A percentile compares a stretch with the other conserved stretches of the same genome.
These are phyloP conservation scores for Benincasa hispida DNA, from an alignment of 306 rosid genomes.

Conservation along the genomic window DNA sequence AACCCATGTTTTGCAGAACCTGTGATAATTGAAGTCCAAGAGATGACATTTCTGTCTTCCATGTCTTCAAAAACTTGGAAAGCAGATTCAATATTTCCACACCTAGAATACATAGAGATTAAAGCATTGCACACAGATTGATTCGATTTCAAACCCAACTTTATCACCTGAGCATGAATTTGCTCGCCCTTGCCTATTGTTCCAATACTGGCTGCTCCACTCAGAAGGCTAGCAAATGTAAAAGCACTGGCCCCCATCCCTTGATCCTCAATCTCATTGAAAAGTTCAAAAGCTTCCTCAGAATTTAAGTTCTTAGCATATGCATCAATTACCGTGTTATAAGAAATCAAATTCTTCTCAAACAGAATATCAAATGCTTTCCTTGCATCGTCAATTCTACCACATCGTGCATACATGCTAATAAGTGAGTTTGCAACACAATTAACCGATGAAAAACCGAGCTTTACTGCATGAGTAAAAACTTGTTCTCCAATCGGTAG, in stretches of 20 bases:
- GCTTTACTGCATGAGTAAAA: conserved; percentile 32
- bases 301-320: conserved; percentile 18
- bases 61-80: conserved; percentile 32
- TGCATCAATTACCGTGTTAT: conserved; percentile 17
- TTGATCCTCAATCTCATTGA: conserved; percentile 17
- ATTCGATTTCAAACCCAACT: conserved; percentile 28
- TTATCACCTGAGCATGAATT: conserved; percentile 33
- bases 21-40: conserved; percentile 53
- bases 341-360: conserved; percentile 36
- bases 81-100: conserved; percentile 48
- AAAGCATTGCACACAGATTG: conserved; percentile 34
- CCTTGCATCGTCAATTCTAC: conserved; percentile 39
- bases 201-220: conserved; percentile 51
- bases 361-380: conserved; percentile 36
- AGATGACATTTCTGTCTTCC: conserved; percentile 35
- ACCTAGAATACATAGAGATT: conserved; percentile 60
- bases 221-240: conserved; percentile 50
- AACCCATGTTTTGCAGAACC: conserved; percentile 57
- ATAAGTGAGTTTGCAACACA: conserved; percentile 48
- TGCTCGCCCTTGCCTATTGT: conserved; percentile 47
- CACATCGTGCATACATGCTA: conserved; percentile 48
- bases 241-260: conserved; percentile 31
- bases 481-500: conserved; percentile 26
- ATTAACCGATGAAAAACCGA: conserved; percentile 25
- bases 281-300: conserved; percentile 23